Conservation (phyloP, 768 basidiomycete genomes). For the Suillus discolor region DNA sequence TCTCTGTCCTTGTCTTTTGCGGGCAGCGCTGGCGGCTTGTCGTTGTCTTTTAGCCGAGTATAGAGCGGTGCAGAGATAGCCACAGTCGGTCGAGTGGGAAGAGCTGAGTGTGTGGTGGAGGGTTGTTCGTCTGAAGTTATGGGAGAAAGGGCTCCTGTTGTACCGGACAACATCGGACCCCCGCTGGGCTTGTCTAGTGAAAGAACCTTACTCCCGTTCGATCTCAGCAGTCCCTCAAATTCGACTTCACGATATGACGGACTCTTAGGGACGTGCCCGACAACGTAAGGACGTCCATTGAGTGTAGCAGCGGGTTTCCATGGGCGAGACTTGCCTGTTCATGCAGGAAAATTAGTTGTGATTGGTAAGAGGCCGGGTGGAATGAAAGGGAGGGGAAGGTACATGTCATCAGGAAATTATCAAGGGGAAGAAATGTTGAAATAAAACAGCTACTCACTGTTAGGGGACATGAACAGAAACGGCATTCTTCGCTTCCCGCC, state of each 20-base stretch:
- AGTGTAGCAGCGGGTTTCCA: conserved; percentile 86
- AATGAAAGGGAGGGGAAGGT: not conserved
- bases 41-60: not conserved
- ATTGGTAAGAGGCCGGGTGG: not conserved
- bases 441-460: conserved; percentile 24
- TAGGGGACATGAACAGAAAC: conserved; percentile 60
- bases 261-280: conserved; percentile 58
- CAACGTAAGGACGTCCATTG: conserved; percentile 75
- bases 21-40: conserved; percentile 19
- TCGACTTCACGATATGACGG: conserved; percentile 67
- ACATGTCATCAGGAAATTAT: not conserved
- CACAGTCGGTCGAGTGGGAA: conserved; percentile 32
- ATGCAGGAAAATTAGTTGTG: not conserved
- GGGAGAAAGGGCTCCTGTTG: conserved; percentile 25
- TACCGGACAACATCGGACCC: conserved; percentile 8
- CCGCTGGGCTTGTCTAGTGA: conserved; percentile 28
- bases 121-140: conserved; percentile 1
- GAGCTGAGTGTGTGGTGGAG: conserved; percentile 10
- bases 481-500: conserved; percentile 64
- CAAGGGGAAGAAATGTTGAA: conserved; percentile 17
- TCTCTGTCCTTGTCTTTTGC: conserved; percentile 13
- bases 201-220: conserved; percentile 47
- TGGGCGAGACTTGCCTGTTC: conserved; percentile 40
- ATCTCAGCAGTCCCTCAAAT: conserved; percentile 74
- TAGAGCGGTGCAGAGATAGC: conserved; percentile 24